These are phyloP conservation scores for Trichomonas gallinae DNA, from an alignment of 208 protist species.

Conservation along the genomic window DNA sequence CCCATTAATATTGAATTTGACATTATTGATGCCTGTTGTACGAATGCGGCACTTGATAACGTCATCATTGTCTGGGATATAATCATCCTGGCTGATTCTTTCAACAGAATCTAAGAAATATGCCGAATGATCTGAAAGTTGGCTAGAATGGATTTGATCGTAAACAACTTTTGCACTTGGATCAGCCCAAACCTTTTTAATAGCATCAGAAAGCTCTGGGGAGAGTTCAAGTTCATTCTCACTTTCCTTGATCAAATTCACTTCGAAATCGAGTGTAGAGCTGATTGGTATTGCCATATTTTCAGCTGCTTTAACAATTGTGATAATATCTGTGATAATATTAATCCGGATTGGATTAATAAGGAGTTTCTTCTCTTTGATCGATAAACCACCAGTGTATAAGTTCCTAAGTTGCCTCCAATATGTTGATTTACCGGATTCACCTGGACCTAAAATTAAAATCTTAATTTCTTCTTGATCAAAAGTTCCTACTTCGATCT, in stretches of 20 bases:
- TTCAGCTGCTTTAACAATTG: neutral
- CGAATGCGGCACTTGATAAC: neutral
- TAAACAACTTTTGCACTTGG: neutral
- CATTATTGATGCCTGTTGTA: slow-evolving; percentile 4
- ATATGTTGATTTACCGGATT: slow-evolving; percentile 30
- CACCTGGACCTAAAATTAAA: neutral
- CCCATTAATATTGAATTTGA: neutral
- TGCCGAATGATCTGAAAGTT: neutral
- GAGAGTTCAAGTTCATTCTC: neutral
- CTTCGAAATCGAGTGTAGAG: too few relatives aligned
- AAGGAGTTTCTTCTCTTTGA: neutral
- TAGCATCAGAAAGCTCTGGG: neutral
- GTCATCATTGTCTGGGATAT: slow-evolving; percentile 23
- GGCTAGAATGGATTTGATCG: neutral
- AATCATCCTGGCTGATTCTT: neutral
- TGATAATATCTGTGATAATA: neutral
- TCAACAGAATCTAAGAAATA: slow-evolving; percentile 28
- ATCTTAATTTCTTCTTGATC: neutral
- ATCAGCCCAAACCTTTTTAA: neutral
- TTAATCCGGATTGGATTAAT: slow-evolving; percentile 1
- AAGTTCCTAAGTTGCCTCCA: slow-evolving; percentile 21
- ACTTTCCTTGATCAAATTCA: neutral
- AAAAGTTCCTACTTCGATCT: neutral
- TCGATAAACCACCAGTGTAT: neutral
- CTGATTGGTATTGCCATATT: neutral